These are phyloP conservation scores for Penicillium oxalicum DNA, from an alignment of 2,329 filamentous ascomycete species.

Conservation along the genomic window DNA sequence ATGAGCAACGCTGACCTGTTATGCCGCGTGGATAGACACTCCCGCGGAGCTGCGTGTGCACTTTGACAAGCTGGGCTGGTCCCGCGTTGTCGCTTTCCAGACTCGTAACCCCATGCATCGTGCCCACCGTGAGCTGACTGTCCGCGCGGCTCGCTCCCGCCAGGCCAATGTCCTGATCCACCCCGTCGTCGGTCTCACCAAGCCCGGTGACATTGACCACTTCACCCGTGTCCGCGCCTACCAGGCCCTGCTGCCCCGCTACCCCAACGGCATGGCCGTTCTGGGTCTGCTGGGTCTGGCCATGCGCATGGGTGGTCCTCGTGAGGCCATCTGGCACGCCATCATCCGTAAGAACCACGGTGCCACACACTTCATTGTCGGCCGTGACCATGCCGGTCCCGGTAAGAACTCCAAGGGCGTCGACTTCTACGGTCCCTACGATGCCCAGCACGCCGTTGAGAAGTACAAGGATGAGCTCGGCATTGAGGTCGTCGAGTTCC, in stretches of 20 bases:
- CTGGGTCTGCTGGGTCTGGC: conserved; percentile 90
- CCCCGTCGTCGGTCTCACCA: conserved; percentile 95
- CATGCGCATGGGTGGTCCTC: conserved; percentile 98
- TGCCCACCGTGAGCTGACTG: conserved; percentile 94
- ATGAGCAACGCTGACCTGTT: not conserved
- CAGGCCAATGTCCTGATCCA: conserved; percentile 99
- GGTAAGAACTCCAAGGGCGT: conserved; percentile 96
- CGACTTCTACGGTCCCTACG: conserved; percentile 97
- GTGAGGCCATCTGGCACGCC: conserved; percentile 98
- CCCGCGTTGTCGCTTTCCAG: conserved; percentile 96
- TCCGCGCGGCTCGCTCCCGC: conserved; percentile 88
- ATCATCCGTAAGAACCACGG: conserved; percentile 99
- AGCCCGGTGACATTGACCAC: conserved; percentile 98
- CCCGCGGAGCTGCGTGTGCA: conserved; percentile 90
- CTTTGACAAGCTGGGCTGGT: conserved; percentile 99
- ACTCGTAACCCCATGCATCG: conserved; percentile 99
- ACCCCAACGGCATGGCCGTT: conserved; percentile 98
- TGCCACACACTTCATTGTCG: conserved; percentile 98
- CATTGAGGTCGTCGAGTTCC: conserved; percentile 98
- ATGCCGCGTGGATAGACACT: conserved; percentile 55
- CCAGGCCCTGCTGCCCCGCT: conserved; percentile 90
- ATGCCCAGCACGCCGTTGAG: conserved; percentile 92
- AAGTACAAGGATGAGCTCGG: conserved; percentile 95
- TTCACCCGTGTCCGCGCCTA: conserved; percentile 99
- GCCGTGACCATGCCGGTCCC: conserved; percentile 94